These are phyloP conservation scores for Colletotrichum echinochloae DNA, from an alignment of 2,329 filamentous ascomycete species.

Conservation along the genomic window DNA sequence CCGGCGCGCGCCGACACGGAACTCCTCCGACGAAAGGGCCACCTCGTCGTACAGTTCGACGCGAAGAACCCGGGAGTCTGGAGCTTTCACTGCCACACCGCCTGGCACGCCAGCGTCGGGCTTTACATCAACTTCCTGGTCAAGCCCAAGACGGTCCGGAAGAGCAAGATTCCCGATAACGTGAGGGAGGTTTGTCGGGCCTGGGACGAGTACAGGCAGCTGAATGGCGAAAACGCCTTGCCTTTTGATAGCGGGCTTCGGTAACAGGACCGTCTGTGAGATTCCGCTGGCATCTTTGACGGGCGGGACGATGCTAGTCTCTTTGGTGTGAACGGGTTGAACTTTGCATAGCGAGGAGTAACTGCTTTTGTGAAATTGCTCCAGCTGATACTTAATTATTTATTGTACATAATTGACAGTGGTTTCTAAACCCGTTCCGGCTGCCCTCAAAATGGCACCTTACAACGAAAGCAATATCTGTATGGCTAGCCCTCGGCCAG, in stretches of 20 bases:
- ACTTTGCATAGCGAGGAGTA: not conserved
- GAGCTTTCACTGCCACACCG: constrained; percentile 62
- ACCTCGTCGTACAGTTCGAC: constrained; percentile 60
- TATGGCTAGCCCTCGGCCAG: not conserved
- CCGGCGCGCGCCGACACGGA: constrained; percentile 32
- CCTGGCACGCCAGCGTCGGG: constrained; percentile 56
- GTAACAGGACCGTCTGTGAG: not conserved
- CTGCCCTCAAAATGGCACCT: too few species aligned
- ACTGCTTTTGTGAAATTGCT: not conserved
- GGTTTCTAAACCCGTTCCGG: rapidly evolving
- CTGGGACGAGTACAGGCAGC: constrained; percentile 17
- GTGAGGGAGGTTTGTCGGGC: constrained; percentile 24
- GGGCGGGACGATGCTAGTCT: too few species aligned
- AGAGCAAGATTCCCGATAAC: constrained; percentile 6
- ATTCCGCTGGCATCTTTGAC: not conserved
- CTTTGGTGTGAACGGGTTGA: not conserved
- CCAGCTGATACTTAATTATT: not conserved
- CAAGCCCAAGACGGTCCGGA: constrained; percentile 13
- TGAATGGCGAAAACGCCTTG: constrained; percentile 15
- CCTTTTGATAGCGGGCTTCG: constrained; percentile 36
- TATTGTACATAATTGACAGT: not conserved
- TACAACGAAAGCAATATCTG: not conserved
- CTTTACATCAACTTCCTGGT: constrained; percentile 34
- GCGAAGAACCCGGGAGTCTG: constrained; percentile 61
- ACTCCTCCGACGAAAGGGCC: constrained; percentile 19